Base-by-base conservation (phyloP, 192 early-diverging fungal genomes). In the Thamnidium elegans region DNA sequence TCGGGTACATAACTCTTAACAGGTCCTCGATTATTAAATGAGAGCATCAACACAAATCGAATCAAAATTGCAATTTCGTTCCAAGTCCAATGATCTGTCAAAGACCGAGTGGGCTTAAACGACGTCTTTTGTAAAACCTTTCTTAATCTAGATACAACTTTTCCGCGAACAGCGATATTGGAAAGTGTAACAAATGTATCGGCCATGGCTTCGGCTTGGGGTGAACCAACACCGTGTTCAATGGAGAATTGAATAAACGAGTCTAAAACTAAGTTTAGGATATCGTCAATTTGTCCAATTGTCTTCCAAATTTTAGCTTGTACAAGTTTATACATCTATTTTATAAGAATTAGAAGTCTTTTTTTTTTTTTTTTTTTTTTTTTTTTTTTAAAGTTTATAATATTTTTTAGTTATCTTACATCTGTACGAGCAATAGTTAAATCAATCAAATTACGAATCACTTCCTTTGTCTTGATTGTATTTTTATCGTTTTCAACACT, bases 41-140 rank as follows among this genome's bases (percentile, higher is more conserved):
- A 94, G 36, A 94, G 78, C 73, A 94, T 93, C 65, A 97, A 74
- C 51, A 92, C 85, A 74, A 95, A 90, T 13, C 96, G 86, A 58
- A 95, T 77, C 60, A 97, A 74, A 14, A 94, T 90, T 0, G 91
- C 90, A 69, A 98, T 94, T 70, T 98, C 91, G n/a, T 87, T 85
- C 94, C 94, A 97, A 43, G 88, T 81, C 59, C 87, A 81, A 66
- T 96, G 94, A 30, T 92, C 85, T 1, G 89, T 85, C 15, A 98
- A 80, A 34, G 86, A 79, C 7, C 84, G 72, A 15, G 84, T 85
- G 44, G 86, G 86, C 63, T 87, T 83, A 42, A 88, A 75, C 31
- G 91, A 92, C 6, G 93, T 93, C 67, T 84, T 83, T 20, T 82
- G 81, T n/a, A 97, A 82, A 11, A 91, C 72, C 68, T 89, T 91